These are phyloP conservation scores for Thermochaetoides dissita DNA, from an alignment of 2,329 filamentous ascomycete genomes.

Conservation along the genomic window DNA sequence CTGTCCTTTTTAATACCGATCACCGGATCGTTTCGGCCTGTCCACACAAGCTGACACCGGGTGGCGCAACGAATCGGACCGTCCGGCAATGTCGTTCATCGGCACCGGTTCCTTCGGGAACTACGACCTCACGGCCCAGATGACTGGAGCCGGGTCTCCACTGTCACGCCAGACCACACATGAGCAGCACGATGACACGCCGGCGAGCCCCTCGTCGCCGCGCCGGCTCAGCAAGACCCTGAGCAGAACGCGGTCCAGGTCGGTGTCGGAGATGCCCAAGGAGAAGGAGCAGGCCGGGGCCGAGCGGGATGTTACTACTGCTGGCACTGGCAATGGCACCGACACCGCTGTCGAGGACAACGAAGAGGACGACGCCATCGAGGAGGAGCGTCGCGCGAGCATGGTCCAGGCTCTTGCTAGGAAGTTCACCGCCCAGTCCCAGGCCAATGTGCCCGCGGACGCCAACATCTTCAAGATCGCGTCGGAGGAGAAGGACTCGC, in stretches of 20 bases:
- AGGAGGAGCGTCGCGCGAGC: constrained; percentile 36
- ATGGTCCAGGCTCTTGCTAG: constrained; percentile 42
- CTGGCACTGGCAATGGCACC: constrained; percentile 15
- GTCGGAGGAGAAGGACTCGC: constrained; percentile 25
- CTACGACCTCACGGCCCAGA: constrained; percentile 35
- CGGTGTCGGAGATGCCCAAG: constrained; percentile 23
- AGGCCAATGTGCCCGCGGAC: constrained; percentile 17
- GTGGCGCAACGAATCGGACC: constrained; percentile 2
- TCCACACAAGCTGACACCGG: neutral
- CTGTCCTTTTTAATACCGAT: neutral
- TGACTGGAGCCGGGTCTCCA: constrained; percentile 23
- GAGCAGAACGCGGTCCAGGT: constrained; percentile 22
- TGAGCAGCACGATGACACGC: constrained; percentile 18
- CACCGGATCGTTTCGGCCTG: neutral
- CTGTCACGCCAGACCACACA: constrained; percentile 16
- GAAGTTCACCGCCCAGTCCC: constrained; percentile 37
- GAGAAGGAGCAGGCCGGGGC: constrained; percentile 14
- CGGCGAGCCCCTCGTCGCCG: constrained; percentile 10
- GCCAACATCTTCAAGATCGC: constrained; percentile 35
- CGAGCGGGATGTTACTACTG: constrained; percentile 16
- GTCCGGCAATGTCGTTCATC: constrained; percentile 26
- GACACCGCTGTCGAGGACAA: constrained; percentile 22
- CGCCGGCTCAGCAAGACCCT: constrained; percentile 17
- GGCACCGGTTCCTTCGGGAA: constrained; percentile 29
- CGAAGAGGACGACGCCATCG: constrained; percentile 26